Conservation (phyloP, 495 filamentous ascomycete genomes). For the Lentithecium fluviatile region DNA sequence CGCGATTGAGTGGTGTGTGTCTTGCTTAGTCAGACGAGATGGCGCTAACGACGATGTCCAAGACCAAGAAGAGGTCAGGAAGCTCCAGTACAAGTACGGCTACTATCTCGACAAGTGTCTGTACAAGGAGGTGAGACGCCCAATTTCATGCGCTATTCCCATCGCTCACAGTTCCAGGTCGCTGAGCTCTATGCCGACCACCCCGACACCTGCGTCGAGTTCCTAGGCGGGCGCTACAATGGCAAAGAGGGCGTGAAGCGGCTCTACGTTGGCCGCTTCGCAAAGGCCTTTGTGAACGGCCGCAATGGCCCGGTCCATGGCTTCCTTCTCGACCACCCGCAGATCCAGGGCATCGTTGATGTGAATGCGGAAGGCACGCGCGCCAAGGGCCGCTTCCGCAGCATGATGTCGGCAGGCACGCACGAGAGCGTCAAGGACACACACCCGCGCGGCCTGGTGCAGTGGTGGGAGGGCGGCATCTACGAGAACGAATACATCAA, state of each 20-base stretch:
- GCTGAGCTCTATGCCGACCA: slow-evolving; percentile 54
- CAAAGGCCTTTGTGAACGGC: slow-evolving; percentile 42
- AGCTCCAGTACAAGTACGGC: slow-evolving; percentile 57
- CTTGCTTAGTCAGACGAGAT: not conserved
- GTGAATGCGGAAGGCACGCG: slow-evolving; percentile 46
- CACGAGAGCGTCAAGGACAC: slow-evolving; percentile 50
- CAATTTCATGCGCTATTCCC: not conserved
- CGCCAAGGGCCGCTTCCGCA: slow-evolving; percentile 56
- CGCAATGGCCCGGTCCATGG: slow-evolving; percentile 57
- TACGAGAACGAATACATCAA: slow-evolving; percentile 63
- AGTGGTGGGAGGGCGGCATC: slow-evolving; percentile 59
- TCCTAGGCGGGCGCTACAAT: slow-evolving; percentile 55
- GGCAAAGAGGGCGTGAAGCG: slow-evolving; percentile 54
- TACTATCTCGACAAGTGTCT: slow-evolving; percentile 61
- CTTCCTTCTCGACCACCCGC: slow-evolving; percentile 56
- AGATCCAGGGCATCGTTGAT: slow-evolving; percentile 52
- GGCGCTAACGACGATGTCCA: slow-evolving; percentile 4
- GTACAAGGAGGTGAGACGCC: slow-evolving; percentile 50
- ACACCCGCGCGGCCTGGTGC: slow-evolving; percentile 51
- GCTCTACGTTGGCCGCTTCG: slow-evolving; percentile 56
- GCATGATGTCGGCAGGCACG: slow-evolving; percentile 55
- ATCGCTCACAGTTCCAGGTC: slow-evolving; percentile 40
- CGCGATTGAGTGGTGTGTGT: slow-evolving; percentile 39
- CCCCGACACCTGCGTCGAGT: slow-evolving; percentile 57
- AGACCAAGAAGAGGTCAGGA: slow-evolving; percentile 48